Evolutionary conservation across 1,139 yeast species (phyloP), one percentile per base, ranked within the genome.

Genomic region (Yamadazyma kanchanaburiensis): DNA sequence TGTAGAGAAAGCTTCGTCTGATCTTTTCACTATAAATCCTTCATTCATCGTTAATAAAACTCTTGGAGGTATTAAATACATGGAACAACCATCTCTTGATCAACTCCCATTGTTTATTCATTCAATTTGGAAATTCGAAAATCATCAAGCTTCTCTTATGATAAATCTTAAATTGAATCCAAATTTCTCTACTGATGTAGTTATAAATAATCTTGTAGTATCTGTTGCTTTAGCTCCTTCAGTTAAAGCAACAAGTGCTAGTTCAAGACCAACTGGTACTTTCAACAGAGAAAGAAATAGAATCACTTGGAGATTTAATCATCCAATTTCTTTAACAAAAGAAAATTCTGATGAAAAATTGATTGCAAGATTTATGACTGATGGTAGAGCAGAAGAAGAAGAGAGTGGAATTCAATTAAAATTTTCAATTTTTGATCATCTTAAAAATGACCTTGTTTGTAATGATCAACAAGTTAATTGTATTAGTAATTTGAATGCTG

Each of bases 81-180:
- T 82, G 49, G 39, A 44, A 21, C 35, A 31, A 15, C 32, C 34
- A 12, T 64, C 63, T 32, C 48, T 49, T 4, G 40, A 46, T 5
- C 60, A 65, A 25, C 74, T 79, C 2, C 96, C 96, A n/a, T 56
- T 89, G 17, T 58, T 76, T 17, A 69, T 89, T 27, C 71, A 77
- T 26, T 96, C 95, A 27, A 76, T 83, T 26, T 89, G 97, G 97
- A 81, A 88, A 48, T 81, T 81, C 49, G 96, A 88, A 54, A 69
- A 73, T 14, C 82, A 73, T 35, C 96, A 88, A 58, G 80, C 96
- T 1, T 80, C 94, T 48, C 80, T 89, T 37, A 83, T 88, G 65
- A 65, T 89, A 35, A 78, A 82, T 23, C 62, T 86, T 42, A 76
- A 75, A 49, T 67, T 83, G 36, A 64, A 75, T 26, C 79, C 80